These are phyloP conservation scores for Xylariaceae sp. DNA, from an alignment of 2,329 filamentous ascomycete species.

Conservation along the genomic window DNA sequence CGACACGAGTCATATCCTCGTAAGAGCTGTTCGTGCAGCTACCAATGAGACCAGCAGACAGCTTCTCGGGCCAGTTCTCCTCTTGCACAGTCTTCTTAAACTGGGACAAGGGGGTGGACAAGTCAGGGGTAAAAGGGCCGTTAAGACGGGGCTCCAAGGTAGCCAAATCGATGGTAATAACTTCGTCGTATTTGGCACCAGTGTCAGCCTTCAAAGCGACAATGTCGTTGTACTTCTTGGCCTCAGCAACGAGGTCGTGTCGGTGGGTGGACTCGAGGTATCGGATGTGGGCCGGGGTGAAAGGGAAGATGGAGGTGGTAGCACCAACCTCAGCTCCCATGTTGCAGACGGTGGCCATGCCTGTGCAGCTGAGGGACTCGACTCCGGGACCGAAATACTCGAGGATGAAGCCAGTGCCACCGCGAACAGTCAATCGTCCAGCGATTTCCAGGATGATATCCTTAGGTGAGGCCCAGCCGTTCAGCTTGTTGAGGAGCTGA, in stretches of 20 bases:
- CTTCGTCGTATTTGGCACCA: conserved; percentile 80
- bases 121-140: conserved; percentile 91
- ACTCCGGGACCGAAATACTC: conserved; percentile 92
- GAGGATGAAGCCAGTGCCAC: conserved; percentile 89
- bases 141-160: conserved; percentile 93
- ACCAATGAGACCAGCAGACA: conserved; percentile 90
- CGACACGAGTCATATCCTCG: conserved; percentile 94
- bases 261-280: conserved; percentile 85
- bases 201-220: conserved; percentile 70
- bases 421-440: conserved; percentile 83
- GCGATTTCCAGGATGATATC: conserved; percentile 90
- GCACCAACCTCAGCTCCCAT: conserved; percentile 90
- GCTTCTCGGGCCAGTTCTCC: conserved; percentile 84
- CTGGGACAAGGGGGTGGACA: conserved; percentile 84
- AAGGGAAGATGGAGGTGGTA: conserved; percentile 95
- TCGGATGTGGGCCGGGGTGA: conserved; percentile 73
- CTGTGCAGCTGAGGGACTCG: conserved; percentile 81
- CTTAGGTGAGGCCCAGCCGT: conserved; percentile 89
- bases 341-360: conserved; percentile 87
- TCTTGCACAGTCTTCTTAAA: conserved; percentile 81
- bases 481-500: conserved; percentile 73
- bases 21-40: conserved; percentile 99
- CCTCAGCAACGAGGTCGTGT: conserved; percentile 62
- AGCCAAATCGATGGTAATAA: conserved; percentile 86
- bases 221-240: conserved; percentile 47